Percentiles rank a stretch among this genome's conserved stretches.
These are phyloP conservation scores for Coemansia biformis DNA, from an alignment of 192 early-diverging fungal genomes.

Conservation along the genomic window DNA sequence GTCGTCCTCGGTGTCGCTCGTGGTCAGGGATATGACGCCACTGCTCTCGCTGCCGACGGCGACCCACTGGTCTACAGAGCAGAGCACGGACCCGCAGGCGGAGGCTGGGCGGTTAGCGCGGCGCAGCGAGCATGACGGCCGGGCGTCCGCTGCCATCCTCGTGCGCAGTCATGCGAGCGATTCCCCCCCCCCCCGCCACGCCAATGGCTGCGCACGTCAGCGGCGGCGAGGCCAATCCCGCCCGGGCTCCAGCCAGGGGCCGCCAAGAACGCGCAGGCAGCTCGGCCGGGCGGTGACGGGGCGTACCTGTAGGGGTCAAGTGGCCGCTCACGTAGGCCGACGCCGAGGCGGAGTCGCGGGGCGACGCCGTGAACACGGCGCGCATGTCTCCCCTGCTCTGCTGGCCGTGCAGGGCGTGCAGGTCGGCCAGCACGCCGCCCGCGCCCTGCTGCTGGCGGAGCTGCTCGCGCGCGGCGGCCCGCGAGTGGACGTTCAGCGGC, in stretches of 20 bases:
- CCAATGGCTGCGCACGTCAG: too few relatives aligned
- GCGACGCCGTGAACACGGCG: conserved; percentile 27
- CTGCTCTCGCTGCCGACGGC: conserved; percentile 39
- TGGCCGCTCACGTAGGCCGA: conserved; percentile 49
- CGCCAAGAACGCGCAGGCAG: too few relatives aligned
- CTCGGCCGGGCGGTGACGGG: too few relatives aligned
- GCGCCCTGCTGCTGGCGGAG: conserved; percentile 17
- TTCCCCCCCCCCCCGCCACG: too few relatives aligned
- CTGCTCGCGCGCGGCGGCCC: conserved; percentile 21
- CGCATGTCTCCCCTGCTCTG: conserved; percentile 24
- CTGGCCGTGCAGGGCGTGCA: conserved; percentile 22
- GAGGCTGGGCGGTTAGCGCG: too few relatives aligned
- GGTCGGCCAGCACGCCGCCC: conserved; percentile 23
- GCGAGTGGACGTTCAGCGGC: conserved; percentile 26
- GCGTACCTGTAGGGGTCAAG: conserved; percentile 45
- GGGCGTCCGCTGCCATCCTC: too few relatives aligned
- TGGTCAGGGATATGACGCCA: conserved; percentile 48
- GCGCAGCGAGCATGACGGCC: too few relatives aligned
- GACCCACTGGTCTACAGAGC: conserved; percentile 52
- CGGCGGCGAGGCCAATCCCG: too few relatives aligned
- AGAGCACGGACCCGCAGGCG: too few relatives aligned
- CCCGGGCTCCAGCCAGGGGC: not conserved
- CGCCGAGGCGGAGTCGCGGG: conserved; percentile 27
- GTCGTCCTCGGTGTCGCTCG: conserved; percentile 44
- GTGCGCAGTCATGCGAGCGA: too few relatives aligned